phyloP scores from a whole-genome alignment of 2,329 filamentous ascomycete species.

The Aspergillus transmontanensis region DNA sequence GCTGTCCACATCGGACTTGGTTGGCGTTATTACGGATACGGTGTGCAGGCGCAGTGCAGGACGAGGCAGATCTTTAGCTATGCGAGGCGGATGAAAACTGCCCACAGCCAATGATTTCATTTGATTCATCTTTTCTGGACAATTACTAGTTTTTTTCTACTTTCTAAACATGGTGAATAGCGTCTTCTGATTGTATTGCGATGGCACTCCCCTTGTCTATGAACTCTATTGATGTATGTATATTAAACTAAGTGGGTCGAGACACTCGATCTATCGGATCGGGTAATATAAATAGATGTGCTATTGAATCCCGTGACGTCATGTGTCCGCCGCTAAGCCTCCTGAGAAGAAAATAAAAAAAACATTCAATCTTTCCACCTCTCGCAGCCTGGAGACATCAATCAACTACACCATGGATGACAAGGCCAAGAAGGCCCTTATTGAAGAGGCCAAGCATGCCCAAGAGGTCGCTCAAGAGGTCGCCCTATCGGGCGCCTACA shows the following conservation, averaged over 20 bases:
- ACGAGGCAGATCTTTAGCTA: conserved; percentile 13
- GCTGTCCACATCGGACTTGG: conserved; percentile 17
- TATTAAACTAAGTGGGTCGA: background rate
- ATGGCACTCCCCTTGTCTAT: background rate
- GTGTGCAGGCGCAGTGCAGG: conserved; percentile 20
- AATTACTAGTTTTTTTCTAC: background rate
- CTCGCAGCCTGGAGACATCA: background rate
- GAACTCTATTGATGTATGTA: background rate
- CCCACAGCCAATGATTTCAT: background rate
- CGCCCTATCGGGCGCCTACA: conserved; percentile 73
- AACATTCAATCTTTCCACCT: background rate
- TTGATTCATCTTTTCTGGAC: background rate
- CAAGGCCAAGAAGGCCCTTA: conserved; percentile 58
- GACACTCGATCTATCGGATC: background rate
- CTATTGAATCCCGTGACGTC: background rate
- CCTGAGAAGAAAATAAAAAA: background rate
- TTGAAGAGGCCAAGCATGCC: conserved; percentile 72
- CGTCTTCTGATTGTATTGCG: background rate
- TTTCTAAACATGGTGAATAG: background rate
- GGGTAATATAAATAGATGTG: background rate
- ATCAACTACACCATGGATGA: conserved; percentile 41
- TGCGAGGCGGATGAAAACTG: background rate
- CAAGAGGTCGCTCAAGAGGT: conserved; percentile 67
- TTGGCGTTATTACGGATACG: conserved; percentile 36
- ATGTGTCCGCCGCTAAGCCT: background rate